Evolutionary conservation across 192 early-diverging fungal genomes (phyloP), one percentile per base, ranked within the genome.

Genomic region (Phycomyces nitens): DNA sequence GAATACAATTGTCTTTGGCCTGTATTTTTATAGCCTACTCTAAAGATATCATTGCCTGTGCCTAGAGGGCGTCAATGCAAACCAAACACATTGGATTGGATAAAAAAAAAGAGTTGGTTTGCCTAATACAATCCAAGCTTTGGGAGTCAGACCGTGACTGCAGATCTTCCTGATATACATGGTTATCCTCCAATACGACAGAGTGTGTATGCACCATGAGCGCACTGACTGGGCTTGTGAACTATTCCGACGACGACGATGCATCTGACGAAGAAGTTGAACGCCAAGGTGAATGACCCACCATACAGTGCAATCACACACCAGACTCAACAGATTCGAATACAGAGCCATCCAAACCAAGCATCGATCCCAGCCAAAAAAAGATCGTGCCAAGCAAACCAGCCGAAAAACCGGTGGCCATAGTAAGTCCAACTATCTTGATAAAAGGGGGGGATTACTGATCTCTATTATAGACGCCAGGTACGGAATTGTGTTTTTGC

Each of bases 191-290:
- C 29, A 5, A 7, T 47, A 47, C 15, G 15, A 14, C 12, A 47
- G 18, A 14, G 12, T n/a, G 44, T 3, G 18, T 34, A 34, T 34
- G 27, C 16, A 56, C 24, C 27, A 58, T 58, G 57, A 65, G 47
- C 39, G 21, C 49, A 57, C 26, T 62, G 26, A 52, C 47, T 4
- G 60, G 65, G 20, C 55, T 72, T 10, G 70, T 66, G 5, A 66
- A 65, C 24, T 72, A 72, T 23, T 66, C 70, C 41, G 70, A 63
- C 53, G 68, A 70, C 38, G 65, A 67, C 15, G 70, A 72, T 15
- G 50, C 44, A 14, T 72, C 70, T 26, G 60, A 58, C 22, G 24
- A 18, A 11, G 54, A 53, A 9, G 51, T 61, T 22, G 63, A 65
- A 49, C 42, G 22, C 22, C 60, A 42, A 61, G 60, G 60, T 61